phyloP scores from a whole-genome alignment of 2,329 filamentous ascomycete genomes.

The Sporothrix globosa region DNA sequence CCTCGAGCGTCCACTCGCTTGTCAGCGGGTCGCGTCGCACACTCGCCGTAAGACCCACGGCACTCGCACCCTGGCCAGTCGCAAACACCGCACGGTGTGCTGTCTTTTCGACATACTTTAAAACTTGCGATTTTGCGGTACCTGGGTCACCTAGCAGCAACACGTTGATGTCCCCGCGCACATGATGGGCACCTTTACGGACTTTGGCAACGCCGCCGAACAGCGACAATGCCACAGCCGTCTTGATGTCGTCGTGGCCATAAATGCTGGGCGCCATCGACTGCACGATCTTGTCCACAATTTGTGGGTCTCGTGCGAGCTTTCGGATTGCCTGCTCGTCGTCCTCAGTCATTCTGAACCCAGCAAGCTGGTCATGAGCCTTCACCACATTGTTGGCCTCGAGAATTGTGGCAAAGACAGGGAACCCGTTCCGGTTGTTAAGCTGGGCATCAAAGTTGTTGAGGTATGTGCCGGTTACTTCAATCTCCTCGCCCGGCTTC shows the following conservation, averaged over 20 bases:
- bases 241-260: constrained; percentile 95
- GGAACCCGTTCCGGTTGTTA: constrained; percentile 98
- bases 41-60: constrained; percentile 95
- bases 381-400: constrained; percentile 98
- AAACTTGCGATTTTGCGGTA: constrained; percentile 95
- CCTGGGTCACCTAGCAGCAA: constrained; percentile 94
- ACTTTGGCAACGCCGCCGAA: constrained; percentile 94
- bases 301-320: constrained; percentile 84
- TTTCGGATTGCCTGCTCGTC: constrained; percentile 90
- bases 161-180: constrained; percentile 97
- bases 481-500: constrained; percentile 96
- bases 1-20: constrained; percentile 96
- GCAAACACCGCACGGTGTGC: constrained; percentile 96
- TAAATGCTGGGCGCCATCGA: constrained; percentile 98
- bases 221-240: constrained; percentile 87
- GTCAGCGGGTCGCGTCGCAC: constrained; percentile 94
- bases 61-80: constrained; percentile 94
- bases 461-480: constrained; percentile 93
- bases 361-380: constrained; percentile 93
- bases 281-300: constrained; percentile 88
- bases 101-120: constrained; percentile 98
- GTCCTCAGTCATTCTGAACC: constrained; percentile 91
- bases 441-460: constrained; percentile 98
- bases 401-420: constrained; percentile 95
- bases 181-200: constrained; percentile 83